Evolutionary conservation across 164 flowering plant species (phyloP).

Genomic region (Stephania japonica): DNA sequence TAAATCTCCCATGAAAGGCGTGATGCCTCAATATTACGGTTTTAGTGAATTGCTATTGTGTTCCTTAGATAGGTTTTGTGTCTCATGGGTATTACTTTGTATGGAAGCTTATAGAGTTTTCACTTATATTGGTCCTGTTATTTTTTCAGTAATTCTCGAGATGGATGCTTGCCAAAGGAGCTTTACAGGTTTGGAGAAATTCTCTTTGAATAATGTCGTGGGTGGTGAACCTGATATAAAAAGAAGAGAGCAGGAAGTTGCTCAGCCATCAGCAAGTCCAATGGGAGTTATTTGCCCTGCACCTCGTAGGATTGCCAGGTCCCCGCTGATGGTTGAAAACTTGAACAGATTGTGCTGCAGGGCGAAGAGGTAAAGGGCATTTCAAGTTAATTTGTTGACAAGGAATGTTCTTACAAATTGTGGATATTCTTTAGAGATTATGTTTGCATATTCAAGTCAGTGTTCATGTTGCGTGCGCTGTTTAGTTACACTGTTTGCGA

Average conservation of each 20-base stretch:
- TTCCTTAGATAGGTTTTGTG: neutral
- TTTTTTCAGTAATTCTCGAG: conserved; percentile 6
- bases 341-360: conserved; percentile 20
- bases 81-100: no score
- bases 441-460: no score
- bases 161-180: conserved; percentile 16
- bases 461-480: no score
- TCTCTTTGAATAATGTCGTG: neutral
- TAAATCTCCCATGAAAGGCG: no score
- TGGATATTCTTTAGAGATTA: no score
- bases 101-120: neutral
- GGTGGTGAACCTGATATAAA: conserved; percentile 13
- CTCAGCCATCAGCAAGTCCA: conserved; percentile 6
- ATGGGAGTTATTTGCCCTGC: conserved; percentile 18
- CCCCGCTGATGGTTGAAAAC: conserved; percentile 11
- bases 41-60: no score
- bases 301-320: conserved; percentile 20
- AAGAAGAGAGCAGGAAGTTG: conserved; percentile 8
- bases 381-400: neutral
- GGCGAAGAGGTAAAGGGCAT: conserved; percentile 11
- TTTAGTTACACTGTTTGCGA: no score
- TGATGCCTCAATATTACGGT: no score
- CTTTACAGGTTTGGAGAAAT: conserved; percentile 6
- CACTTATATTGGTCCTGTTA: neutral
- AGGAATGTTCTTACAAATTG: no score